phyloP scores from a whole-genome alignment of 2,329 filamentous ascomycete species.

The Hyphodiscus sp. region DNA sequence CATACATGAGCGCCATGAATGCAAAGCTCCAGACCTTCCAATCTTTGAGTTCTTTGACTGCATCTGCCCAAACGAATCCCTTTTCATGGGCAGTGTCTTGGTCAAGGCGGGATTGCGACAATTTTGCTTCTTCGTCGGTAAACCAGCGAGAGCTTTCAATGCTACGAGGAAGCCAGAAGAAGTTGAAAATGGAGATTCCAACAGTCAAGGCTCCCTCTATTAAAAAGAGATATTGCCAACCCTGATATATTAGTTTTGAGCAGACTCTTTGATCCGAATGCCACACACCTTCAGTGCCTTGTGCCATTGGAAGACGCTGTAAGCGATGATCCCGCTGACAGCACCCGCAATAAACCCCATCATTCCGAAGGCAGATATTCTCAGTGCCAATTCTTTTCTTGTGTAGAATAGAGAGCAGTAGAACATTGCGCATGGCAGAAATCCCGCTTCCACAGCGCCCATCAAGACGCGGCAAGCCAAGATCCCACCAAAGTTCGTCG shows the following conservation, averaged over 20 bases:
- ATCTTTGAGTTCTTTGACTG: not conserved
- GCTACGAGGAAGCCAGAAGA: conserved; percentile 33
- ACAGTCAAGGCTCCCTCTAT: conserved; percentile 38
- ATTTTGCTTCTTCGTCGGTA: conserved; percentile 2
- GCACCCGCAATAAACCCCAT: conserved; percentile 33
- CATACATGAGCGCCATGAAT: conserved; percentile 8
- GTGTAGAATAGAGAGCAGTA: conserved; percentile 27
- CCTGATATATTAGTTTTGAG: conserved; percentile 9
- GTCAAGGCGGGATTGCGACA: conserved; percentile 2
- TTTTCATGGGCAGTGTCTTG: conserved; percentile 15
- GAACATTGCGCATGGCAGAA: conserved; percentile 24
- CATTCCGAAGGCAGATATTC: conserved; percentile 6
- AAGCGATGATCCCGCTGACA: conserved; percentile 44
- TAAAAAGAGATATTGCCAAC: conserved; percentile 41
- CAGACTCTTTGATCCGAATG: too few relatives aligned
- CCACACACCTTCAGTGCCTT: too few relatives aligned
- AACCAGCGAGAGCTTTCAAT: conserved; percentile 4
- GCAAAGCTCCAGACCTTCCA: conserved; percentile 8
- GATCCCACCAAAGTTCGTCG: conserved; percentile 20
- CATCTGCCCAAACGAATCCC: conserved; percentile 11
- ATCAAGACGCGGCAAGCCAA: conserved; percentile 21
- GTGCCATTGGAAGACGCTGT: conserved; percentile 31
- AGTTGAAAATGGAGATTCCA: conserved; percentile 32
- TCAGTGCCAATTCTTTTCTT: conserved; percentile 13
- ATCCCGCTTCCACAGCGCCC: conserved; percentile 25